Conservation (phyloP, 2,329 filamentous ascomycete species). For the Colletotrichum sp. region DNA sequence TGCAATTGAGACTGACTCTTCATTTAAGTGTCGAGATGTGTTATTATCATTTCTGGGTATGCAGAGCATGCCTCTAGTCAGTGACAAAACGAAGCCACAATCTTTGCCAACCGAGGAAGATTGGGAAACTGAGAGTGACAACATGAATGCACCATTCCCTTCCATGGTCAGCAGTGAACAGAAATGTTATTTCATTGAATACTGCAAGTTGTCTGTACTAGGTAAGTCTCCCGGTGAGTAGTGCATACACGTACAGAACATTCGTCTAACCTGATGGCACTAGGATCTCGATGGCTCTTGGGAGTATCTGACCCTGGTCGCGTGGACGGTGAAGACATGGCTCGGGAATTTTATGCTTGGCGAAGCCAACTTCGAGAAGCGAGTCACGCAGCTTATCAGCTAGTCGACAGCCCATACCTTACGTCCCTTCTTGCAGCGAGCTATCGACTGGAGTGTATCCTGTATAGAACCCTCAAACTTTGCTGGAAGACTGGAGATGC, state of each 20-base stretch:
- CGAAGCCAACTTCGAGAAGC: neutral
- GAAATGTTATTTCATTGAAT: neutral
- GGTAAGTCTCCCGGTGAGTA: too few relatives aligned
- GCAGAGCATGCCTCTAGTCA: neutral
- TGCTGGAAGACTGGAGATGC: neutral
- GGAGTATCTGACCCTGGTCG: neutral
- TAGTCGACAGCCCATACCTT: neutral
- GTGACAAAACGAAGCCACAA: neutral
- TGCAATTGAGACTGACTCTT: neutral
- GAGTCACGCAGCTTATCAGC: neutral
- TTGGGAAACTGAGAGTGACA: neutral
- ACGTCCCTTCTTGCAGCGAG: neutral
- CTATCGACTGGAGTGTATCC: neutral
- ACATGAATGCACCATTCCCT: neutral
- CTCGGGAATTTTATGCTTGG: neutral
- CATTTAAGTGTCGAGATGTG: neutral
- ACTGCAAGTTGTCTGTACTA: neutral
- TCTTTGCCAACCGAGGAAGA: neutral
- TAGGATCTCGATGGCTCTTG: neutral
- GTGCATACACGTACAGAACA: neutral
- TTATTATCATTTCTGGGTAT: neutral
- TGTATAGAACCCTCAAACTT: rapidly evolving
- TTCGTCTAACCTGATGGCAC: neutral
- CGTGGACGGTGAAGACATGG: neutral
- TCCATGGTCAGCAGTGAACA: neutral